Percentiles rank a stretch among this genome's conserved stretches.
Evolutionary conservation across 371 early-diverging fungal species (phyloP).

Genomic region (Haplosporangium sp.): DNA sequence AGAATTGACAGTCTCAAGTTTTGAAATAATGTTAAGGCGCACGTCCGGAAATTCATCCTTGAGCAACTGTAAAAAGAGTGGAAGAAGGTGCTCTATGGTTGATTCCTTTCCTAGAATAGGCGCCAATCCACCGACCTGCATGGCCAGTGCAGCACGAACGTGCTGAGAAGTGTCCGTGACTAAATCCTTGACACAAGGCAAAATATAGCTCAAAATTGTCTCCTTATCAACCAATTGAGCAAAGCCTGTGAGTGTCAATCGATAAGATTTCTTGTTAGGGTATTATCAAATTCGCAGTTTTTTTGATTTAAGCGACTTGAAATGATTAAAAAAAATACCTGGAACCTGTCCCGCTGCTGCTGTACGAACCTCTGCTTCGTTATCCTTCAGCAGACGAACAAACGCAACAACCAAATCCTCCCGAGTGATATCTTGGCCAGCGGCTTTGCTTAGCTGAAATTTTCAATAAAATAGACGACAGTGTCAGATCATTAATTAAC

Average conservation of each 20-base stretch:
- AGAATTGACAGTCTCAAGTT: constrained; percentile 93
- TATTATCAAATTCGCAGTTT: too few species aligned
- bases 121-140: constrained; percentile 94
- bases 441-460: constrained; percentile 80
- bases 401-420: constrained; percentile 83
- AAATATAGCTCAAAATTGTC: constrained; percentile 80
- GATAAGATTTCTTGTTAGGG: too few species aligned
- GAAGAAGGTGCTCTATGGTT: constrained; percentile 94
- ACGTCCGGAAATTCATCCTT: constrained; percentile 98
- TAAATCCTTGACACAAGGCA: constrained; percentile 92
- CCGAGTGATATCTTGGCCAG: constrained; percentile 78
- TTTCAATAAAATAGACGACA: neutral
- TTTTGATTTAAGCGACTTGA: too few species aligned
- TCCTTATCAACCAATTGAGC: constrained; percentile 85
- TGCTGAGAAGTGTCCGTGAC: constrained; percentile 95
- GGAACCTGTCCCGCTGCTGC: constrained; percentile 91
- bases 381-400: constrained; percentile 88
- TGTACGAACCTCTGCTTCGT: constrained; percentile 97
- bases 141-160: constrained; percentile 95
- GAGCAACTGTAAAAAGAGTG: constrained; percentile 92
- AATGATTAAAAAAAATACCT: constrained; percentile 61
- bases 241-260: constrained; percentile 69
- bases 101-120: constrained; percentile 95
- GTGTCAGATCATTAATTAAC: neutral
- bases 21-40: constrained; percentile 96